Base-by-base conservation (phyloP, 164 flowering plant species). In the grape (Vitis vinifera) region DNA sequence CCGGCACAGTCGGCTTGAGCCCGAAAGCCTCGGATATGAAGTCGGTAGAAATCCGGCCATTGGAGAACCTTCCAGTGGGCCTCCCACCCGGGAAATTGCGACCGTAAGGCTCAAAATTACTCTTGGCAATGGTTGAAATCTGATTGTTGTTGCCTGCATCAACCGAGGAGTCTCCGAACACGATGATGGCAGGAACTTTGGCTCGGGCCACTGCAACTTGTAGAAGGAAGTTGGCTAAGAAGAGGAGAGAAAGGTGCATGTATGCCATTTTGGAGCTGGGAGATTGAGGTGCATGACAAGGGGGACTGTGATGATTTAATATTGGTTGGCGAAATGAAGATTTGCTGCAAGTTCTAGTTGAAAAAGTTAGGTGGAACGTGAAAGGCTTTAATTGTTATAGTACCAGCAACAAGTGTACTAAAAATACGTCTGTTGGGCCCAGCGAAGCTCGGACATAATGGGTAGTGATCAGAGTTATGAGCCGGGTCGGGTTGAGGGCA, bases 61-160 rank as follows among this genome's bases (percentile, higher is more conserved):
- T 86, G 23, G 74, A 80, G 71, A 86, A 86, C 69, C 89, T 69
- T 10, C 89, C 89, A 4, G 89, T 84, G 3, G 89, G 68, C 30
- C 44, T 17, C 0, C 85, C 82, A 0, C 82, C 85, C 1, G 10
- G 0, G 17, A 86, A 82, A 53, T 86, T 87, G 2, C 89, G 79
- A 1, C 89, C 89, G 30, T 86, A 86, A 2, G 89, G 89, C 77
- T 63, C 17, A 63, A 86, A 86, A 47, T 86, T 82, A 76, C 89
- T 84, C 70, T 77, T 76, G 11, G 80, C 73, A 12, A 86, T 19
- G 4, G 87, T 86, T 0, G 83, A 76, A 15, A 86, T 81, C 37
- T 63, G 74, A 72, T 86, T 84, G 80, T 86, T 86, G 73, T 86
- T 86, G 1, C 89, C 89, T 1, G 89, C 83, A 66, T 86, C 89